Evolutionary conservation across 345 rosid genomes (phyloP).

Genomic region (Citrus australasica): DNA sequence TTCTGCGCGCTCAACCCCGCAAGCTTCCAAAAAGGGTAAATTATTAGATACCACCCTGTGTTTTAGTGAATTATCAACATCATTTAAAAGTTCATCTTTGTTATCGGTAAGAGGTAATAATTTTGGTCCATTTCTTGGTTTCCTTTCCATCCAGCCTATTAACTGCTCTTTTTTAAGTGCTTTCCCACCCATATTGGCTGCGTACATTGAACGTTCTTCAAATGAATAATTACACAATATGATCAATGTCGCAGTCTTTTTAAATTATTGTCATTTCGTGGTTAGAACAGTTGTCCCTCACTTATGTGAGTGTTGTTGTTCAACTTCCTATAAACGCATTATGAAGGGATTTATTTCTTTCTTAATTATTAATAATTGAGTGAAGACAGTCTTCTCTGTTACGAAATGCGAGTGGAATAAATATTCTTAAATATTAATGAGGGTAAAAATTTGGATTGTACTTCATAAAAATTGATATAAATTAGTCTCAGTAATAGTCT

Average conservation of each 20-base stretch:
- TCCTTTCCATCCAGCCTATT: too few relatives aligned
- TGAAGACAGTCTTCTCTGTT: fast-evolving
- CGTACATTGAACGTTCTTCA: background rate
- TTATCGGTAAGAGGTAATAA: too few relatives aligned
- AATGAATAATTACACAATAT: background rate
- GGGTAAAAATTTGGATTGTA: fast-evolving
- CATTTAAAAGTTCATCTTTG: background rate
- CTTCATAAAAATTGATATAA: too few relatives aligned
- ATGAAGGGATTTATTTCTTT: fast-evolving
- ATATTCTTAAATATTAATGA: too few relatives aligned
- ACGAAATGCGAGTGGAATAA: fast-evolving
- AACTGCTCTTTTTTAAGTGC: background rate
- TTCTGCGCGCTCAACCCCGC: background rate
- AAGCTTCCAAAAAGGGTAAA: background rate
- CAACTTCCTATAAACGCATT: too few relatives aligned
- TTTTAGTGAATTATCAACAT: background rate
- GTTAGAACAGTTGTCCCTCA: too few relatives aligned
- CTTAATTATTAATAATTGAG: too few relatives aligned
- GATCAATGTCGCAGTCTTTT: background rate
- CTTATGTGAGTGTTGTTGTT: too few relatives aligned
- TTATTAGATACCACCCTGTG: background rate
- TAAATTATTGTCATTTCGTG: background rate
- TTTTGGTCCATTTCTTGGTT: too few relatives aligned
- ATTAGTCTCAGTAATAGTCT: too few relatives aligned
- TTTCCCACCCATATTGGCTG: background rate